These are phyloP conservation scores for Aspergillus sp. DNA, from an alignment of 2,329 filamentous ascomycete genomes.

Conservation along the genomic window DNA sequence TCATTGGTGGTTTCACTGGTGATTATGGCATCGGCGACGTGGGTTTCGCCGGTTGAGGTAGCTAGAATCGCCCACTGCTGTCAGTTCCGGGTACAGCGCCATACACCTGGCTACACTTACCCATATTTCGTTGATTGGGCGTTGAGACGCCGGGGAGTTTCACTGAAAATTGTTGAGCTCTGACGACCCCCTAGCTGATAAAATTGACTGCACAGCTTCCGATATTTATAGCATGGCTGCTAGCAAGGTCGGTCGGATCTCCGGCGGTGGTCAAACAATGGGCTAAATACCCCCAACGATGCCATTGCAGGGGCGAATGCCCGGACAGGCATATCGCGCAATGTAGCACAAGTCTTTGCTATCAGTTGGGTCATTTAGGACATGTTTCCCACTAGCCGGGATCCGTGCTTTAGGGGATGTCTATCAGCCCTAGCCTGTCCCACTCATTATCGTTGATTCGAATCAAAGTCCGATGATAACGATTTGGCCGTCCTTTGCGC, in stretches of 20 bases:
- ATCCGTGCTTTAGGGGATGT: not conserved
- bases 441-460: not conserved
- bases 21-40: constrained; percentile 4
- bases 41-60: not conserved
- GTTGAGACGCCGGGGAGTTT: not conserved
- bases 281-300: not conserved
- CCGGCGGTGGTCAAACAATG: not conserved
- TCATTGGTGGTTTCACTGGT: not conserved
- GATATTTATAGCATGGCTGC: no score
- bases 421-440: not conserved
- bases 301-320: not conserved
- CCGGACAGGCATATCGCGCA: not conserved
- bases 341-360: not conserved
- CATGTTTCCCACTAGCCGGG: not conserved
- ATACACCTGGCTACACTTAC: not conserved
- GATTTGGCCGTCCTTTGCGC: not conserved
- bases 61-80: not conserved
- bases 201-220: no score
- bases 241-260: not conserved
- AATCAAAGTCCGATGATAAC: not conserved
- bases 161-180: not conserved
- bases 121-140: not conserved
- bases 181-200: not conserved
- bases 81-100: not conserved
- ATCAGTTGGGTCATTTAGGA: not conserved